Conservation (phyloP, 2,329 filamentous ascomycete species). For the Neoarthrinium moseri region DNA sequence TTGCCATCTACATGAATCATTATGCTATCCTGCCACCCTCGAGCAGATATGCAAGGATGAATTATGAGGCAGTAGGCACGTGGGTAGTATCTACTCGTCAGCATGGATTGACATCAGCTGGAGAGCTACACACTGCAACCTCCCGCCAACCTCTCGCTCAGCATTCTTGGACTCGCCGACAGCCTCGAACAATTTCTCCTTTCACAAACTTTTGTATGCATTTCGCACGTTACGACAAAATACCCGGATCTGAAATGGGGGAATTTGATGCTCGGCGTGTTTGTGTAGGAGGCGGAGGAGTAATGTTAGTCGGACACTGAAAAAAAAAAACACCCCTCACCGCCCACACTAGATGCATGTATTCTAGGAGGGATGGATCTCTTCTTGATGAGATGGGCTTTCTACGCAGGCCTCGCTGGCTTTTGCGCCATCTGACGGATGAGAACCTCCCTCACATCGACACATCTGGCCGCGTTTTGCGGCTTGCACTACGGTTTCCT, state of each 20-base stretch:
- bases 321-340: slow-evolving; percentile 2
- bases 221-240: slow-evolving; percentile 25
- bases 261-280: slow-evolving; percentile 20
- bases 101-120: no score
- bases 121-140: no score
- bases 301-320: slow-evolving; percentile 23
- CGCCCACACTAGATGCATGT: slow-evolving; percentile 30
- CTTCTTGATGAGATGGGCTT: slow-evolving; percentile 13
- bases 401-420: slow-evolving; percentile 14
- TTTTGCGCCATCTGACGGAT: slow-evolving; percentile 21
- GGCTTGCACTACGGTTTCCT: slow-evolving; percentile 27
- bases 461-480: slow-evolving; percentile 24
- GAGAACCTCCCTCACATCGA: slow-evolving; percentile 19
- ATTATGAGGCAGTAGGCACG: no score
- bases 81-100: no score
- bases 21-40: slow-evolving; percentile 12
- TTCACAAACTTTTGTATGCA: slow-evolving; percentile 23
- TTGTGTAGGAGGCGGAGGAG: slow-evolving; percentile 23
- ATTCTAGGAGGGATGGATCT: slow-evolving; percentile 29
- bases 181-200: slow-evolving; percentile 20
- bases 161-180: slow-evolving; percentile 16
- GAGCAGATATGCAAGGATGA: no score
- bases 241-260: slow-evolving; percentile 26
- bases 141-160: background rate
- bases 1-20: slow-evolving; percentile 16